Evolutionary conservation across 345 rosid genomes (phyloP), one percentile per base, ranked within the genome.

Genomic region (Moringa oleifera): DNA sequence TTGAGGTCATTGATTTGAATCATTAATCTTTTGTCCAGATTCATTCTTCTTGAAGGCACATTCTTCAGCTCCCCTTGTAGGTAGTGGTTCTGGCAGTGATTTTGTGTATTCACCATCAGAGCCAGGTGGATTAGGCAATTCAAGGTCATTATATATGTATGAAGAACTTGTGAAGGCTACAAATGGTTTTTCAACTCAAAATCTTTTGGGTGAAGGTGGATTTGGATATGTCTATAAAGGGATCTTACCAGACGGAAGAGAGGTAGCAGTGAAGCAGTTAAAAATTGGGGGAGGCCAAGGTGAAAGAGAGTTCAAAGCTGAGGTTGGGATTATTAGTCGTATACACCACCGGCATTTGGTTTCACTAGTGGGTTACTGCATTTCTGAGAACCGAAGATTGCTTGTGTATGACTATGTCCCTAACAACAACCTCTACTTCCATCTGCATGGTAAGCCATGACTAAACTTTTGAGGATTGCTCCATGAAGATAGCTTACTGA

Each of bases 291-390:
- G 98, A 51, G 88, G 89, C 51, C 98, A 93, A 67, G 98, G 98
- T 33, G 97, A 90, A 53, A 72, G 94, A 63, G 98, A 93, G 75
- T 90, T 93, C 77, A 86, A 84, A 80, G 91, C 96, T 55, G 97
- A 93, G 76, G 94, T 90, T 68, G 98, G 83, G 65, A 93, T 83
- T 71, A 93, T 93, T 53, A 90, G 94, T 74, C 94, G 96, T 45
- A 79, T 93, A 31, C 98, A 93, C 74, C 98, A 93, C 62, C 85
- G 97, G 20, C 87, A 93, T 81, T 77, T 93, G 86, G 97, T 93
- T 74, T 84, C 98, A 63, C 77, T 93, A 47, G 89, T 93, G 46
- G 98, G 98, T 41, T 93, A 88, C 79, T 93, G 98, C 84, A 85
- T 88, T 55, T 89, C 87, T 13, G 87, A 93, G 45, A 86, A 47